Evolutionary conservation across 805 yeast genomes (phyloP), one percentile per base, ranked within the genome.

Genomic region (Candida stauntonica): DNA sequence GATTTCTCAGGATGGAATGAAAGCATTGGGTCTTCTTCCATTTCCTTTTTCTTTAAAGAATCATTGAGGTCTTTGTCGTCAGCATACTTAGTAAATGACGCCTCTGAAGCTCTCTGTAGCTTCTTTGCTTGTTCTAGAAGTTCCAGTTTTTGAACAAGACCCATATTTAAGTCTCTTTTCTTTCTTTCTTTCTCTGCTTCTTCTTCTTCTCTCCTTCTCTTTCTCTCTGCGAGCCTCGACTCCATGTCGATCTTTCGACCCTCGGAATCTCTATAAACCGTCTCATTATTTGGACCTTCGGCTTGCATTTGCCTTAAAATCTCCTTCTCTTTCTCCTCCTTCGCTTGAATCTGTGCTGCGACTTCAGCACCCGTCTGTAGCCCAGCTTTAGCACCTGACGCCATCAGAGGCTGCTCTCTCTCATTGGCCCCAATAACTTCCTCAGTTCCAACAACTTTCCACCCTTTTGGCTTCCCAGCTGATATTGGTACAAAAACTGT

Each of bases 1-100:
- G 41, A 38, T 16, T 52, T 50, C 2, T 52, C 33, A 3, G 64
- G 53, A 20, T 63, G 57, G 47, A 79, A 81, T 11, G 66, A 51
- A 3, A 69, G 56, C 18, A 83, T 67, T 0, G 95, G 94, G 52
- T 86, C 94, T 16, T 81, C 86, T 24, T 67, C 67, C 12, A 55
- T 51, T n/a, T 63, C 59, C 34, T 57, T 54, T 5, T 44, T 38
- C 38, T 60, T 63, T 46, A 61, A 57, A 21, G 50, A 48, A 4
- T 52, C 47, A 35, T 71, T 67, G 27, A 66, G 52, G 24, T 61
- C 67, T n/a, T 37, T 42, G 43, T 72, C 75, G 35, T 67, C 60
- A 29, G 63, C 65, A 36, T 60, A 59, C 16, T 56, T 50, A 4
- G 65, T 54, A 5, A 66, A 31, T 9, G 47, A 48, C 20, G 56